Evolutionary conservation across 768 basidiomycete species (phyloP).

Genomic region (Psilocybe azurescens): DNA sequence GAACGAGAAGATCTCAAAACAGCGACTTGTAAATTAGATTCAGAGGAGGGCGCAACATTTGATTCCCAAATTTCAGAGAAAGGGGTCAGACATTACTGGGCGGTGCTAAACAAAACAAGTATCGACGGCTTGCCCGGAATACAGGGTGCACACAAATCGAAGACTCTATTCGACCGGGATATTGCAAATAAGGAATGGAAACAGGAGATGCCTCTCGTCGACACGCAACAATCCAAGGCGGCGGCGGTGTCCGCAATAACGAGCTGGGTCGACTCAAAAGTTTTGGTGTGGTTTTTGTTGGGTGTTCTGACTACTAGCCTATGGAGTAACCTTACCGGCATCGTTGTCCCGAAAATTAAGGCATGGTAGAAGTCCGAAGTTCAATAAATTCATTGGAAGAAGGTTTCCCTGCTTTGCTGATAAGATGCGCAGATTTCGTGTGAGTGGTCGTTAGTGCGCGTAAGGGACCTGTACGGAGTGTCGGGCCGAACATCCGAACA

Average conservation of each 20-base stretch:
- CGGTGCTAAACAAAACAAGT: constrained; percentile 17
- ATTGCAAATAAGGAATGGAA: constrained; percentile 19
- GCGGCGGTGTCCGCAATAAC: not conserved
- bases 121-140: constrained; percentile 26
- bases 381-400: not conserved
- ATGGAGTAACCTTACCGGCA: constrained; percentile 11
- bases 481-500: too few species aligned
- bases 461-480: too few species aligned
- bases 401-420: too few species aligned
- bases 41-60: not conserved
- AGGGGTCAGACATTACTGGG: constrained; percentile 60
- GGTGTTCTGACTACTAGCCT: constrained; percentile 15
- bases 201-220: constrained; percentile 2
- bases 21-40: constrained; percentile 7
- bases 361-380: not conserved
- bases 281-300: constrained; percentile 16
- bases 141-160: constrained; percentile 18
- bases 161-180: constrained; percentile 14
- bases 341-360: not conserved
- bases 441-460: too few species aligned
- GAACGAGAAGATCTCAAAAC: constrained; percentile 42
- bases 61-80: constrained; percentile 30
- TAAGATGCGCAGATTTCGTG: too few species aligned
- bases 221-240: too few species aligned
- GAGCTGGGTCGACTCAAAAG: constrained; percentile 13